Evolutionary conservation across 306 rosid species (phyloP).

Genomic region (Gynostemma pentaphyllum): DNA sequence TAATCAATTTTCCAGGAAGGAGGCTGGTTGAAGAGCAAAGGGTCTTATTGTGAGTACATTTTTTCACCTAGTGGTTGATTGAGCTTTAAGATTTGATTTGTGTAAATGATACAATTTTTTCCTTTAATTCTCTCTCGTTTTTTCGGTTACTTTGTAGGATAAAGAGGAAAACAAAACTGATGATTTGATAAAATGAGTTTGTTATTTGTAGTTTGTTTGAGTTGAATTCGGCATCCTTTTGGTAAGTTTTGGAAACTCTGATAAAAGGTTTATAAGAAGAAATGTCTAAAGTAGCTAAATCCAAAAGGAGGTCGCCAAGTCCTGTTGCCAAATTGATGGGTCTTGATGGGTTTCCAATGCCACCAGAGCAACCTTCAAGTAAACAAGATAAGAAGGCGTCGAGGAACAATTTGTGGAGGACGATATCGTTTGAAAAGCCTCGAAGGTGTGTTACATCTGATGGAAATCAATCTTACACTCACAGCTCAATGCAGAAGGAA

Average conservation of each 20-base stretch:
- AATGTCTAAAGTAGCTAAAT: conserved; percentile 47
- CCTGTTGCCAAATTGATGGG: conserved; percentile 96
- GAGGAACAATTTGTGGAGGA: conserved; percentile 18
- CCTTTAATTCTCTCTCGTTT: conserved; percentile 4
- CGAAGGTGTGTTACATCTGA: conserved; percentile 20
- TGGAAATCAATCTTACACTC: conserved; percentile 40
- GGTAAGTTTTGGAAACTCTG: conserved; percentile 47
- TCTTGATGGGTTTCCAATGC: conserved; percentile 80
- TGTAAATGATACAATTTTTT: neutral
- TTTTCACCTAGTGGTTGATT: conserved; percentile 23
- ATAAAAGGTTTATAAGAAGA: conserved; percentile 72
- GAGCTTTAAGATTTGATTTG: conserved; percentile 20
- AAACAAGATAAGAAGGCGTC: conserved; percentile 35
- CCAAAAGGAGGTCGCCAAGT: conserved; percentile 59
- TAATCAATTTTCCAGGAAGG: conserved; percentile 33
- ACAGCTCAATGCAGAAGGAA: conserved; percentile 51
- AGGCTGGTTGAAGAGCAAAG: conserved; percentile 29
- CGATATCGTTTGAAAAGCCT: conserved; percentile 27
- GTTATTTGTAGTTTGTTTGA: conserved; percentile 47
- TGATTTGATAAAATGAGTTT: conserved; percentile 9
- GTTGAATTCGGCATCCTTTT: conserved; percentile 48
- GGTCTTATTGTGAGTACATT: conserved; percentile 28
- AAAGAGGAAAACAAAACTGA: conserved; percentile 1
- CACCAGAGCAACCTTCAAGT: conserved; percentile 40
- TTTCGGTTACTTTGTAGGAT: neutral